These are phyloP conservation scores for Dillenia suffruticosa DNA, from an alignment of 164 flowering plant genomes.

Conservation along the genomic window DNA sequence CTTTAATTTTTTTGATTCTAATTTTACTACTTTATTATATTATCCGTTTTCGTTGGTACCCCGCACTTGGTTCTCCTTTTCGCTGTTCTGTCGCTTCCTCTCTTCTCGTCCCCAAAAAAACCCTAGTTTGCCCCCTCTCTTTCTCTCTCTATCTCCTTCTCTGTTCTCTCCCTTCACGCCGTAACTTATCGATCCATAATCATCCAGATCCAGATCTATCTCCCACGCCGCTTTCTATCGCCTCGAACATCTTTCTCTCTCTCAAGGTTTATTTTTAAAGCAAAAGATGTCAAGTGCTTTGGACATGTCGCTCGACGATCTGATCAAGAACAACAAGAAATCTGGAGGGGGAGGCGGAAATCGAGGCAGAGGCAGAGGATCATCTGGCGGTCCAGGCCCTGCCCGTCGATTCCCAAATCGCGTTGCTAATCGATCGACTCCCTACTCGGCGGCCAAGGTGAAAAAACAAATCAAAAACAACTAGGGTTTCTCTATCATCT, in stretches of 20 bases:
- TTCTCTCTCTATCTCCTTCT: too few species aligned
- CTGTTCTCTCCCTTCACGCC: too few species aligned
- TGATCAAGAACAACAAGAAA: constrained; percentile 72
- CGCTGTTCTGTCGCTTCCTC: too few species aligned
- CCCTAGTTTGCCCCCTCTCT: too few species aligned
- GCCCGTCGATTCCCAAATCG: constrained; percentile 67
- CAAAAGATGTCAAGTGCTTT: constrained; percentile 53
- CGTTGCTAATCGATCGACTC: constrained; percentile 48
- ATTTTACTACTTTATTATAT: too few species aligned
- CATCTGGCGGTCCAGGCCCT: constrained; percentile 61
- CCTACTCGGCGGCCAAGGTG: constrained; percentile 62
- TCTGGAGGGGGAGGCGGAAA: constrained; percentile 32
- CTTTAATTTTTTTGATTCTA: too few species aligned
- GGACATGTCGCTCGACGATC: constrained; percentile 86
- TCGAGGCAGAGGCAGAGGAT: constrained; percentile 35
- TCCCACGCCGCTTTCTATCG: too few species aligned
- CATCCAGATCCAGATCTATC: too few species aligned
- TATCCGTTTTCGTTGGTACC: too few species aligned
- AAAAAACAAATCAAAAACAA: neutral
- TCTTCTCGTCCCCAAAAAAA: too few species aligned
- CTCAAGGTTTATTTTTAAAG: neutral
- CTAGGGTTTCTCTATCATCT: constrained; percentile 11
- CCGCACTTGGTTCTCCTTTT: too few species aligned
- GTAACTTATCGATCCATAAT: too few species aligned
- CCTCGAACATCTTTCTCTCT: neutral